Conservation (phyloP, 352 stramenopile genomes). For the Blastocystis sp. region DNA sequence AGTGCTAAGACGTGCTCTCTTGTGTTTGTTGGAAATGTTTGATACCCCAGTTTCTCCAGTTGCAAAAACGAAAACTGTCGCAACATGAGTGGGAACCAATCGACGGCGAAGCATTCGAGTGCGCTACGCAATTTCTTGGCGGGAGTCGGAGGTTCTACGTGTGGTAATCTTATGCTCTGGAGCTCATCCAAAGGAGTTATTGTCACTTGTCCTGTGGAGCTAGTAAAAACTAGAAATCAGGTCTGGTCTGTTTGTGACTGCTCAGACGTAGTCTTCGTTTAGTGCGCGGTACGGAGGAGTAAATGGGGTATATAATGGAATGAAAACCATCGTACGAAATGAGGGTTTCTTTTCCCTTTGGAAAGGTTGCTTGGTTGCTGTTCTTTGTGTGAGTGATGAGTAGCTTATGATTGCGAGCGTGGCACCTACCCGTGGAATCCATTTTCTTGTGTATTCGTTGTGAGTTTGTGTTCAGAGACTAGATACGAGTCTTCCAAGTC, state of each 20-base stretch:
- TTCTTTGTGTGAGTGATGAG: not conserved
- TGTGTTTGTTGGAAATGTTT: conserved; percentile 29
- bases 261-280: conserved; percentile 28
- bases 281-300: conserved; percentile 16
- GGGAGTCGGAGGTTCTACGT: conserved; percentile 18
- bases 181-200: conserved; percentile 7
- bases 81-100: conserved; percentile 1
- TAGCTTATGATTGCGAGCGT: conserved; percentile 51
- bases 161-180: not conserved
- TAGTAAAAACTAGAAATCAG: conserved; percentile 38
- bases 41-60: not conserved
- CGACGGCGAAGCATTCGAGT: not conserved
- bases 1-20: not conserved
- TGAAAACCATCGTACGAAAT: conserved; percentile 19
- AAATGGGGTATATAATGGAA: not conserved
- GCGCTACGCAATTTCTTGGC: not conserved
- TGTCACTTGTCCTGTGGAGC: conserved; percentile 33
- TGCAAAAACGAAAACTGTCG: not conserved
- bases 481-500: conserved; percentile 28
- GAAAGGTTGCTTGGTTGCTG: conserved; percentile 24
- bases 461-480: not conserved
- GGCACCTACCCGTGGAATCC: conserved; percentile 8
- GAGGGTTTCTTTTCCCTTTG: conserved; percentile 53
- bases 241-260: not conserved
- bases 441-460: conserved; percentile 16